Evolutionary conservation across 768 basidiomycete species (phyloP).

Genomic region (Russula foetens): DNA sequence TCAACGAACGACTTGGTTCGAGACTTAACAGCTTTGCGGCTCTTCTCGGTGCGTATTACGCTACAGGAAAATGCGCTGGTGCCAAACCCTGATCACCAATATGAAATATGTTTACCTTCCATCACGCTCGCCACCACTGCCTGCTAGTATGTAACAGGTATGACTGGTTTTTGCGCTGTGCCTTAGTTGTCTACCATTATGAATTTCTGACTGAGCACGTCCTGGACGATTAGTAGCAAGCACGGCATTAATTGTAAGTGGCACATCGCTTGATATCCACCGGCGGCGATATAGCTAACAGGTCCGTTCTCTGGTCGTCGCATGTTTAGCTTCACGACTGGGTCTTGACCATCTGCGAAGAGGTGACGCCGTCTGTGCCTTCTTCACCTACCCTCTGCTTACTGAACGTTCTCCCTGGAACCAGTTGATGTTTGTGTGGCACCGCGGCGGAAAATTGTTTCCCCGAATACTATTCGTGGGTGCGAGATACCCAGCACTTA

Average conservation of each 20-base stretch:
- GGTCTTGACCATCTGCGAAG: not conserved
- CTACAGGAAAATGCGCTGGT: not conserved
- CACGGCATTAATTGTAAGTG: slow-evolving; percentile 5
- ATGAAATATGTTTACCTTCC: no score
- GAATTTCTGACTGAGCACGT: not conserved
- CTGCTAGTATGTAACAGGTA: slow-evolving; percentile 2
- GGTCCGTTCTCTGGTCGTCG: not conserved
- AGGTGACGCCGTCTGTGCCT: not conserved
- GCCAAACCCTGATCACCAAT: no score
- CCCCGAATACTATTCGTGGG: no score
- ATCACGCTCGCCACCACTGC: no score
- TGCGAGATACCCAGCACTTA: no score
- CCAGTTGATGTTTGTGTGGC: slow-evolving; percentile 7
- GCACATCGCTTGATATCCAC: not conserved
- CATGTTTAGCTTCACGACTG: slow-evolving; percentile 12
- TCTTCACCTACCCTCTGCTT: not conserved
- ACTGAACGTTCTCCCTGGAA: not conserved
- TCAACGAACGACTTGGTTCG: not conserved
- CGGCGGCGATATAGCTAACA: no score
- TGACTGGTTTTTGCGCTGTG: not conserved
- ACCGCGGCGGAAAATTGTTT: not conserved
- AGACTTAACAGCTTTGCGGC: not conserved
- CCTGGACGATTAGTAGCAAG: not conserved
- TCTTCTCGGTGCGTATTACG: not conserved
- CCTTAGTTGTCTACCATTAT: not conserved